A percentile compares a stretch with the other conserved stretches of the same genome.
Conservation (phyloP, 441 rosid genomes). For the Omphalea diandra region DNA sequence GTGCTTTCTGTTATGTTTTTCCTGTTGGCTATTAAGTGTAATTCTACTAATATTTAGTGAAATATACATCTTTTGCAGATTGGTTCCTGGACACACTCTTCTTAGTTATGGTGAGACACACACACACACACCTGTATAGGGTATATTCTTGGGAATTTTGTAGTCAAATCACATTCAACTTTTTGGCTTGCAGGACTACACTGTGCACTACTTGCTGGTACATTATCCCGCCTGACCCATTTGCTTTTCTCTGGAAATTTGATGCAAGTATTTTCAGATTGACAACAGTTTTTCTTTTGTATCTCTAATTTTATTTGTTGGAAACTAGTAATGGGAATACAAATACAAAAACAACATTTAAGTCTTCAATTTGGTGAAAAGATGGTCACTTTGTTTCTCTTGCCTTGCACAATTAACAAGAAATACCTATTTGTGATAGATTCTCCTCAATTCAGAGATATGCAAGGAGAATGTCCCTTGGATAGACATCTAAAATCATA, state of each 20-base stretch:
- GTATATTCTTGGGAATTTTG: conserved; percentile 15
- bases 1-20: background rate
- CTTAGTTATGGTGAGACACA: conserved; percentile 81
- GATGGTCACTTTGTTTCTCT: background rate
- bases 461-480: background rate
- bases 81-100: conserved; percentile 83
- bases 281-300: background rate
- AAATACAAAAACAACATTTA: background rate
- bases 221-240: background rate
- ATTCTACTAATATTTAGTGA: background rate
- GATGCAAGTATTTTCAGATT: background rate
- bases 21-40: background rate
- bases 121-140: conserved; percentile 7
- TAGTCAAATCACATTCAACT: conserved; percentile 16
- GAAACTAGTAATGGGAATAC: background rate
- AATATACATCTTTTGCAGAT: conserved; percentile 41
- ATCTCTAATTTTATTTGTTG: background rate
- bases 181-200: conserved; percentile 66
- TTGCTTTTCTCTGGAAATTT: background rate
- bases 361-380: background rate
- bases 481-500: background rate
- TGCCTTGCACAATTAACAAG: background rate
- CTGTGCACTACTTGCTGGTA: conserved; percentile 91
- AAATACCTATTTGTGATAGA: background rate
- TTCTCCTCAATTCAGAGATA: background rate